These are phyloP conservation scores for Sporothrix mexicana DNA, from an alignment of 2,329 filamentous ascomycete species.

Conservation along the genomic window DNA sequence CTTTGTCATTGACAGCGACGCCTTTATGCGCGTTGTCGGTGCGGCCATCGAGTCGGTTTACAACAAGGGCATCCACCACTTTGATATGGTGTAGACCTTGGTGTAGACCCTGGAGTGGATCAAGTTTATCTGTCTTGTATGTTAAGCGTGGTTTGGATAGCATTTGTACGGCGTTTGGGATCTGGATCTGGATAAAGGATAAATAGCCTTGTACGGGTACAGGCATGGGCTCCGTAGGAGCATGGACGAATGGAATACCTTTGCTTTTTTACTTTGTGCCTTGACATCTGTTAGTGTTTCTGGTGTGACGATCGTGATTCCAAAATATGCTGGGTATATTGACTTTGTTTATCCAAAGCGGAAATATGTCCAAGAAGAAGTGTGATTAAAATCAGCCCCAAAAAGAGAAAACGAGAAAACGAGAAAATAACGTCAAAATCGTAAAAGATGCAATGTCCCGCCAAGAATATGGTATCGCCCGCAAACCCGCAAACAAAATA, in stretches of 20 bases:
- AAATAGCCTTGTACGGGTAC: not conserved
- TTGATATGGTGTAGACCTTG: slow-evolving; percentile 25
- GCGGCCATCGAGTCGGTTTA: slow-evolving; percentile 33
- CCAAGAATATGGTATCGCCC: slow-evolving; percentile 14
- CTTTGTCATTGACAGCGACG: slow-evolving; percentile 25
- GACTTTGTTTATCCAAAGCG: slow-evolving; percentile 1
- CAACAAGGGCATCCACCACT: slow-evolving; percentile 31
- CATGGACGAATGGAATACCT: too few relatives aligned
- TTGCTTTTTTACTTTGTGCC: too few relatives aligned
- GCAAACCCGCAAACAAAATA: not conserved
- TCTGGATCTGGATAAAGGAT: slow-evolving; percentile 13
- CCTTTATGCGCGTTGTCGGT: slow-evolving; percentile 29
- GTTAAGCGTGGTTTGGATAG: not conserved
- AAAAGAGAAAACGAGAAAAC: not conserved
- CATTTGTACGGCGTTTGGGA: slow-evolving; percentile 5
- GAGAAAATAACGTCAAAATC: not conserved
- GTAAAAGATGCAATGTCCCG: slow-evolving; percentile 9
- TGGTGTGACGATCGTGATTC: not conserved
- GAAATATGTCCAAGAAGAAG: not conserved
- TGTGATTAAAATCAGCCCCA: not conserved
- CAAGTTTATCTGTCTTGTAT: not conserved
- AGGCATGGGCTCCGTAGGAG: not conserved
- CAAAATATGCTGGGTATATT: slow-evolving; percentile 24
- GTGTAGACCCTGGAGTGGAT: not conserved
- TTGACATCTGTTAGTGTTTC: too few relatives aligned